Evolutionary conservation across 306 rosid genomes (phyloP).

Genomic region (Gastrolobium bilobum): DNA sequence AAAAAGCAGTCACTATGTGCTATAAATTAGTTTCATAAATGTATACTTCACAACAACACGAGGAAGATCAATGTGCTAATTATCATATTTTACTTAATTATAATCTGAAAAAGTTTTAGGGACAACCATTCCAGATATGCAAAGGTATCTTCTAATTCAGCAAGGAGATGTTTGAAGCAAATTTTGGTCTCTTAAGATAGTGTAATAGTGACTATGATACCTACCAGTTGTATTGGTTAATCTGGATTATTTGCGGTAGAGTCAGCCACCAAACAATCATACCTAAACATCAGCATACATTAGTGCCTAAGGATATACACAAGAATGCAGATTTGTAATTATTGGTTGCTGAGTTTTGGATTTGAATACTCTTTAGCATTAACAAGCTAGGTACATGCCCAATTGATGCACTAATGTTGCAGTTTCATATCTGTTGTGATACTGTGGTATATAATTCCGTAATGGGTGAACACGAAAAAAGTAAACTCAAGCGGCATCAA

Average conservation of each 20-base stretch:
- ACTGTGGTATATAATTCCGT: background rate
- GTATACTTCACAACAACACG: background rate
- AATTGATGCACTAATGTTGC: background rate
- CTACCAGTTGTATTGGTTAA: constrained; percentile 54
- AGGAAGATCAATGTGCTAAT: background rate
- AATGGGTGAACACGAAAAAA: background rate
- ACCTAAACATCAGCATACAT: constrained; percentile 55
- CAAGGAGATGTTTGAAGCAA: constrained; percentile 58
- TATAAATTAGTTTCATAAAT: background rate
- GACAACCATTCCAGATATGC: constrained; percentile 72
- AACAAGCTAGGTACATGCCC: background rate
- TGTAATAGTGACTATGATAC: constrained; percentile 59
- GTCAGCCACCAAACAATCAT: constrained; percentile 94
- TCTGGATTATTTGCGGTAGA: constrained; percentile 36
- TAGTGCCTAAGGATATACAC: background rate
- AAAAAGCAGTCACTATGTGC: constrained; percentile 57
- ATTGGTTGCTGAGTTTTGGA: background rate
- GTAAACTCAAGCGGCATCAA: too few species aligned
- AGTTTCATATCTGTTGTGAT: background rate
- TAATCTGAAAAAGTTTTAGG: background rate
- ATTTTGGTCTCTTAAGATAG: constrained; percentile 56
- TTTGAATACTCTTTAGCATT: background rate
- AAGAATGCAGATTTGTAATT: background rate
- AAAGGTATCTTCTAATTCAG: constrained; percentile 60
- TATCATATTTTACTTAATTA: background rate